Conservation (phyloP, 139 green algal species). For the Haematococcus lacustris region DNA sequence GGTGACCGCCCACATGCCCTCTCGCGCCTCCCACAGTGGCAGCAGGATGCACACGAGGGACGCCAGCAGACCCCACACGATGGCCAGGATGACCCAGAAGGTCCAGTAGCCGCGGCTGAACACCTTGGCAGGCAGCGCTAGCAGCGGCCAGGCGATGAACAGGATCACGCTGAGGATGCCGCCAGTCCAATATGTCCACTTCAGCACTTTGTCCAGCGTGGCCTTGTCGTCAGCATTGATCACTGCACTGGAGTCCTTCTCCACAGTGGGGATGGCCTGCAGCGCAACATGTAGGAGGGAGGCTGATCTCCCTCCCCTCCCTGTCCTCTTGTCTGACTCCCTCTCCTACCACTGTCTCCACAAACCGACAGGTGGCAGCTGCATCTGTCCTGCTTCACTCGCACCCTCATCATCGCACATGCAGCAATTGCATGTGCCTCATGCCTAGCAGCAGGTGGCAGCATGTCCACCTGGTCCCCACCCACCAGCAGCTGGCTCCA, state of each 20-base stretch:
- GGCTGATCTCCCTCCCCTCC: too few species aligned
- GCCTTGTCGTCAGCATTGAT: constrained; percentile 29
- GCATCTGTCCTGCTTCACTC: too few species aligned
- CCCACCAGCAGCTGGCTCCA: too few species aligned
- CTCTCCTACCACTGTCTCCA: too few species aligned
- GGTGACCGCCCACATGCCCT: constrained; percentile 21
- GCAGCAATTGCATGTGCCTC: too few species aligned
- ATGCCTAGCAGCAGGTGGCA: too few species aligned
- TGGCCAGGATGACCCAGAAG: constrained; percentile 47
- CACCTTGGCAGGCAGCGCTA: constrained; percentile 55
- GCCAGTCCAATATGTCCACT: constrained; percentile 28
- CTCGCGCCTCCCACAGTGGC: constrained; percentile 51
- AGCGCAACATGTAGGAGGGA: too few species aligned
- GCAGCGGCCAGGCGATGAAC: constrained; percentile 54
- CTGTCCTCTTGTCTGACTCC: too few species aligned
- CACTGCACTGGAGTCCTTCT: constrained; percentile 3
- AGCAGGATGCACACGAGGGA: constrained; percentile 51
- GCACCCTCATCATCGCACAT: too few species aligned
- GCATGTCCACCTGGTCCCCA: too few species aligned
- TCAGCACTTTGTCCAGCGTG: constrained; percentile 21
- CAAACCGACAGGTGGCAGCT: too few species aligned
- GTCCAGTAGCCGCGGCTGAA: constrained; percentile 51
- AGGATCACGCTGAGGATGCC: constrained; percentile 48
- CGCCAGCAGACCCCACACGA: constrained; percentile 61
- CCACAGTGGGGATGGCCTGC: constrained; percentile 19